Evolutionary conservation across 768 basidiomycete species (phyloP).

Genomic region (Kwoniella pini): DNA sequence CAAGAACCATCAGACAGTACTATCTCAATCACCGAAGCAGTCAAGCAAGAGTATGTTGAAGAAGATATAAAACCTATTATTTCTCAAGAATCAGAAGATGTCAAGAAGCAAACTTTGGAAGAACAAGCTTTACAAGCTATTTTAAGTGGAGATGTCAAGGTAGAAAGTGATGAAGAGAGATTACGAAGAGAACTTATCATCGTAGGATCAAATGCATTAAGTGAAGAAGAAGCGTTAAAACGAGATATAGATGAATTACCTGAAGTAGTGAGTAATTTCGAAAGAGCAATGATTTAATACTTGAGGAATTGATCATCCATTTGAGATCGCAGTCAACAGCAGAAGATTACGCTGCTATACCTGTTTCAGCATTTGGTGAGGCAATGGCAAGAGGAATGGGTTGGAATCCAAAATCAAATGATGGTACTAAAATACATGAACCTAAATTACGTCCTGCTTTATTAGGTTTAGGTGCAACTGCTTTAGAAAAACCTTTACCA

Average conservation of each 20-base stretch:
- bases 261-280: constrained; percentile 43
- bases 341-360: constrained; percentile 85
- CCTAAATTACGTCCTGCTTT: constrained; percentile 80
- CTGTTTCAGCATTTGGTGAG: constrained; percentile 87
- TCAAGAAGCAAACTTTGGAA: constrained; percentile 65
- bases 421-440: constrained; percentile 73
- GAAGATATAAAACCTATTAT: constrained; percentile 10
- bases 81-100: neutral
- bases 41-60: constrained; percentile 24
- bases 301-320: too few species aligned
- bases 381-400: constrained; percentile 96
- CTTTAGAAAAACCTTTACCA: constrained; percentile 67
- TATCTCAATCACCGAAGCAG: constrained; percentile 1
- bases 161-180: constrained; percentile 37
- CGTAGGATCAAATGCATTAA: constrained; percentile 57
- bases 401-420: constrained; percentile 69
- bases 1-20: neutral
- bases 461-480: constrained; percentile 91
- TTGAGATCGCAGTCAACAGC: constrained; percentile 64
- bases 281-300: neutral
- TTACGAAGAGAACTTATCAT: constrained; percentile 66
- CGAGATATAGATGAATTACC: constrained; percentile 76
- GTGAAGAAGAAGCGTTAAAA: constrained; percentile 79
- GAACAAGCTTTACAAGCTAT: constrained; percentile 77
- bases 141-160: constrained; percentile 61